Conservation (phyloP, 2,329 filamentous ascomycete species). For the Aspergillus pseudotamarii region DNA sequence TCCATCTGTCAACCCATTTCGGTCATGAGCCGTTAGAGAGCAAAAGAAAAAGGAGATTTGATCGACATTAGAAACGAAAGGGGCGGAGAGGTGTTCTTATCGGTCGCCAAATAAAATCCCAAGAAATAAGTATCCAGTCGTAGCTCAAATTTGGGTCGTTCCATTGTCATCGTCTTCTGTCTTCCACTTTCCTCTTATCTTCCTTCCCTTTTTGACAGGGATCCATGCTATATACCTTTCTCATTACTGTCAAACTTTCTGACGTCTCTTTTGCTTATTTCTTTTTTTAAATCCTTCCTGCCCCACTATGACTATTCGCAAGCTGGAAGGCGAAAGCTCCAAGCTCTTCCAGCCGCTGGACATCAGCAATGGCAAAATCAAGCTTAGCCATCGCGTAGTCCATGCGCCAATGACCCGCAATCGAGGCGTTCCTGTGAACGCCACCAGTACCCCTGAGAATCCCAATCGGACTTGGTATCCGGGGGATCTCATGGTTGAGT, state of each 20-base stretch:
- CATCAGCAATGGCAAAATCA: constrained; percentile 51
- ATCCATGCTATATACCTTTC: not conserved
- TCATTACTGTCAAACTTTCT: not conserved
- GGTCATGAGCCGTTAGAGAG: not conserved
- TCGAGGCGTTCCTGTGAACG: constrained; percentile 51
- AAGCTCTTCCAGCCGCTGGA: constrained; percentile 49
- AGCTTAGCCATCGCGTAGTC: constrained; percentile 56
- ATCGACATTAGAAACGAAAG: not conserved
- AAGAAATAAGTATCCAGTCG: constrained; percentile 4
- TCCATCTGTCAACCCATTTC: constrained; percentile 4
- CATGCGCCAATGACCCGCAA: constrained; percentile 58
- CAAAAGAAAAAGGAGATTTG: not conserved
- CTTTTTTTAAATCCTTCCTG: not conserved
- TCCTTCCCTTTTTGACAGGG: not conserved
- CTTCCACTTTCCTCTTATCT: not conserved
- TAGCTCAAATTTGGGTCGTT: not conserved
- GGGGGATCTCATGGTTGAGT: constrained; percentile 44
- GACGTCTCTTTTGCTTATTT: not conserved
- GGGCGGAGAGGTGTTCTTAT: not conserved
- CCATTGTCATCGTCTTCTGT: not conserved
- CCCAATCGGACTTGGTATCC: constrained; percentile 55
- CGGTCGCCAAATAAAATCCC: not conserved
- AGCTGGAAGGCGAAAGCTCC: constrained; percentile 28
- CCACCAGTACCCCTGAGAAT: constrained; percentile 47
- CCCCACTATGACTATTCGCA: constrained; percentile 27